A percentile compares a stretch with the other conserved stretches of the same genome.
phyloP scores from a whole-genome alignment of 2,329 filamentous ascomycete species.

The Trichoderma sp. region DNA sequence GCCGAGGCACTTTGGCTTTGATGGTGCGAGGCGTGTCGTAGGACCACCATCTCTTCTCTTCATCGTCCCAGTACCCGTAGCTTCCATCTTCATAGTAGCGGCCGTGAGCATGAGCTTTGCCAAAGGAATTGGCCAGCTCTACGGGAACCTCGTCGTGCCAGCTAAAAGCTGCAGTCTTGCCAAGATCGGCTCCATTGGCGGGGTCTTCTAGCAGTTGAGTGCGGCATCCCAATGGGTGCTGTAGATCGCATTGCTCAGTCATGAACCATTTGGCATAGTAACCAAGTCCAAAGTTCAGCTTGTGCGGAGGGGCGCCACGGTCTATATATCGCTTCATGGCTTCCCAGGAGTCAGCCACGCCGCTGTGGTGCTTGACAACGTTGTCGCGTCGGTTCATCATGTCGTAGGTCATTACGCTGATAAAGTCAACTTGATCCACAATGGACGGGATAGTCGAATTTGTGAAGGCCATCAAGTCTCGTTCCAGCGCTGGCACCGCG shows the following conservation, averaged over 20 bases:
- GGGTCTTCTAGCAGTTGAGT: slow-evolving; percentile 61
- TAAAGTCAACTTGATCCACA: slow-evolving; percentile 60
- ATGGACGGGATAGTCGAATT: slow-evolving; percentile 59
- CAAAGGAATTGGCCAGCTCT: slow-evolving; percentile 59
- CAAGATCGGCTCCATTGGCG: slow-evolving; percentile 56
- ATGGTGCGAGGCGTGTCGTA: slow-evolving; percentile 68
- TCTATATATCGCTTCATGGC: slow-evolving; percentile 61
- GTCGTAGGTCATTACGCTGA: slow-evolving; percentile 72
- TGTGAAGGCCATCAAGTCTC: slow-evolving; percentile 70
- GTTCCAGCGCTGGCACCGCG: slow-evolving; percentile 64
- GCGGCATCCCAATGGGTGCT: slow-evolving; percentile 54
- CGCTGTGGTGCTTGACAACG: slow-evolving; percentile 64
- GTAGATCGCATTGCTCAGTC: slow-evolving; percentile 47
- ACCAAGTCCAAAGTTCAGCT: slow-evolving; percentile 65
- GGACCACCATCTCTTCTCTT: slow-evolving; percentile 68
- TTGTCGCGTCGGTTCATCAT: slow-evolving; percentile 69
- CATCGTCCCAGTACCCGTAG: slow-evolving; percentile 67
- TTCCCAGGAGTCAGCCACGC: slow-evolving; percentile 56
- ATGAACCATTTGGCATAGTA: slow-evolving; percentile 68
- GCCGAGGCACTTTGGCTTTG: slow-evolving; percentile 59
- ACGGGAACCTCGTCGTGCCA: slow-evolving; percentile 58
- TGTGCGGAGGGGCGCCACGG: slow-evolving; percentile 52
- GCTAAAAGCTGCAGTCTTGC: slow-evolving; percentile 60
- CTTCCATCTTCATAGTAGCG: slow-evolving; percentile 61
- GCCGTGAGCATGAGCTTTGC: slow-evolving; percentile 54